Base-by-base conservation (phyloP, 163 green algal species). In the Prototheca cutis region DNA sequence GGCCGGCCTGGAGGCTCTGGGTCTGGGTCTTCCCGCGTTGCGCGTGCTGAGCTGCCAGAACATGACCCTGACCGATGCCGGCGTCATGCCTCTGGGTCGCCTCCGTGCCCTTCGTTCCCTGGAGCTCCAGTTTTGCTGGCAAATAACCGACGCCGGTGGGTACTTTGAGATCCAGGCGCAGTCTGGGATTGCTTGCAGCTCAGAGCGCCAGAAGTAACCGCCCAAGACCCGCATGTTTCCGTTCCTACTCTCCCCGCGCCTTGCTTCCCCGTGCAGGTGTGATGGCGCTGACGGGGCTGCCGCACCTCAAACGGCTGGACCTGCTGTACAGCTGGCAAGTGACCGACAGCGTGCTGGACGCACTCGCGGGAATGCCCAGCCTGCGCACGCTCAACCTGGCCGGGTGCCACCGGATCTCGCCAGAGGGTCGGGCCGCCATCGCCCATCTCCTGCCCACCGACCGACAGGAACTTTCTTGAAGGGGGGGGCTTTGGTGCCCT, bases 331-430 rank as follows among this genome's bases (percentile, higher is more conserved):
- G 48, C 40, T 77, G 70, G 70, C 72, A 79, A 51, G 47, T 82
- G 19, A 77, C 73, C 2, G 77, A 82, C 34, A 58, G 24, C 3
- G 59, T 59, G 29, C 33, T 81, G 25, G 19, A 34, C 29, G 40
- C 34, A 17, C 53, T 84, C 19, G 48, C 34, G 10, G 33, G 39
- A 31, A 73, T 79, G 62, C 53, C 53, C 15, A 58, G 40, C 27
- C 59, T 84, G 28, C 52, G 66, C 8, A 67, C 45, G 36, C 32
- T 80, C 31, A 78, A 82, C 53, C 57, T 84, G 30, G 60, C 77
- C 29, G 76, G 76, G 21, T 81, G 69, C 55, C 76, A 82, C 62
- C 61, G 71, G 17, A 51, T 84, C 15, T 74, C 55, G 10, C 34
- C 53, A 1, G 27, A n/a, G 10, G 76, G n/a, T 28, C 66, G 65